phyloP scores from a whole-genome alignment of 768 basidiomycete species.

The Mycena galopus region DNA sequence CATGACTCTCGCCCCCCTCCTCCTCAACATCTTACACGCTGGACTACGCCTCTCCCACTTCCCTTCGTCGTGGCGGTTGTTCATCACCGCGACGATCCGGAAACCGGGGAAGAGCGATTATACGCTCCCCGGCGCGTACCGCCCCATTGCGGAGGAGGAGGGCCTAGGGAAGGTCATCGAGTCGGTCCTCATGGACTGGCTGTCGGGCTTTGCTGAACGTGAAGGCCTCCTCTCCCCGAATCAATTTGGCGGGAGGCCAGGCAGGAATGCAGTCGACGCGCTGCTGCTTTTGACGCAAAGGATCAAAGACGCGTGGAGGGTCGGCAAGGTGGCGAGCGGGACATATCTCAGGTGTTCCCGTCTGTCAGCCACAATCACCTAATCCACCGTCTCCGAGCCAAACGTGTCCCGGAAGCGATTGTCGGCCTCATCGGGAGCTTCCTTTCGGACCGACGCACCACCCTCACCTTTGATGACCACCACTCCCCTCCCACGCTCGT shows the following conservation, averaged over 20 bases:
- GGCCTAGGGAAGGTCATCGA: neutral
- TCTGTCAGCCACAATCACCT: neutral
- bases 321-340: neutral
- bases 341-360: too few relatives aligned
- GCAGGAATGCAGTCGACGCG: neutral
- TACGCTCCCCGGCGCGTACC: too few relatives aligned
- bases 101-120: too few relatives aligned
- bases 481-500: neutral
- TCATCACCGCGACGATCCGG: too few relatives aligned
- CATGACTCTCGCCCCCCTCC: too few relatives aligned
- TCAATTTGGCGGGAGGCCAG: neutral
- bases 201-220: neutral
- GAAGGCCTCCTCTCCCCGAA: neutral
- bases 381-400: neutral
- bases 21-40: too few relatives aligned
- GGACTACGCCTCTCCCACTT: too few relatives aligned
- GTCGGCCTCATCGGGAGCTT: neutral
- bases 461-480: neutral
- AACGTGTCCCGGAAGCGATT: neutral
- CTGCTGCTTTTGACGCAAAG: neutral
- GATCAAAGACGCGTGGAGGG: neutral
- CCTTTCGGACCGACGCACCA: neutral
- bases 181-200: neutral
- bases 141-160: conserved; percentile 3
- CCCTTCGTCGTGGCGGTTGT: too few relatives aligned